These are phyloP conservation scores for Yamadazyma diddensiae DNA, from an alignment of 1,139 yeast genomes.

Conservation along the genomic window DNA sequence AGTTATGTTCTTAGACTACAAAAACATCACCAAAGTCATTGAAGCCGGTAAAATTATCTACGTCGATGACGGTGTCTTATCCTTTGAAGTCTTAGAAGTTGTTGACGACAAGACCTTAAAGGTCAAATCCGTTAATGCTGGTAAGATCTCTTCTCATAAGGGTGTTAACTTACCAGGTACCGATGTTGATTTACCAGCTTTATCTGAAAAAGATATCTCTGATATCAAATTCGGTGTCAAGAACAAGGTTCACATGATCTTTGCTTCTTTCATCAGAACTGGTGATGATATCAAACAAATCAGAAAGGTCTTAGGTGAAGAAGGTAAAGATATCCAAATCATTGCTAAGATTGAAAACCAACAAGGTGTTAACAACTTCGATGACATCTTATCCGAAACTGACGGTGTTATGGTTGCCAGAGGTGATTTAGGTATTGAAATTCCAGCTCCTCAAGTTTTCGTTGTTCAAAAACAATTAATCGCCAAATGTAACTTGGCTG, in stretches of 20 bases:
- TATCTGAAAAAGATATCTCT: slow-evolving; percentile 91
- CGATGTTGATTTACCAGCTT: slow-evolving; percentile 97
- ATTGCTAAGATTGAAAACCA: slow-evolving; percentile 97
- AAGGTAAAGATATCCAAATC: slow-evolving; percentile 93
- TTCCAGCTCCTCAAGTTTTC: slow-evolving; percentile 98
- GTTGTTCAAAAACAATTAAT: slow-evolving; percentile 98
- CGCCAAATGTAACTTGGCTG: slow-evolving; percentile 98
- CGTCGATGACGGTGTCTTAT: slow-evolving; percentile 96
- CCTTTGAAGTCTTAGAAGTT: slow-evolving; percentile 86
- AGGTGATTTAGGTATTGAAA: slow-evolving; percentile 99
- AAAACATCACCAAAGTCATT: slow-evolving; percentile 93
- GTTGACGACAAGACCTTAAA: slow-evolving; percentile 75
- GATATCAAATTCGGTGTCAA: slow-evolving; percentile 94
- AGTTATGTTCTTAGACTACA: slow-evolving; percentile 88
- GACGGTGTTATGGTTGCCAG: slow-evolving; percentile 99
- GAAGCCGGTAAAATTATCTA: slow-evolving; percentile 83
- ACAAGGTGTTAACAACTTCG: slow-evolving; percentile 99
- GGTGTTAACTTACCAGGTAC: slow-evolving; percentile 99
- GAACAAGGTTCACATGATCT: slow-evolving; percentile 96
- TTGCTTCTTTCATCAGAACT: slow-evolving; percentile 96
- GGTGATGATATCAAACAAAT: slow-evolving; percentile 87
- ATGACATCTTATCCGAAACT: slow-evolving; percentile 87
- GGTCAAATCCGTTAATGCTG: slow-evolving; percentile 89
- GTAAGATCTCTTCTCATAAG: slow-evolving; percentile 94
- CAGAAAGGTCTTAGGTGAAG: slow-evolving; percentile 94